A percentile compares a stretch with the other conserved stretches of the same genome.
Evolutionary conservation across 192 early-diverging fungal species (phyloP).

Genomic region (Mortierella alpina): DNA sequence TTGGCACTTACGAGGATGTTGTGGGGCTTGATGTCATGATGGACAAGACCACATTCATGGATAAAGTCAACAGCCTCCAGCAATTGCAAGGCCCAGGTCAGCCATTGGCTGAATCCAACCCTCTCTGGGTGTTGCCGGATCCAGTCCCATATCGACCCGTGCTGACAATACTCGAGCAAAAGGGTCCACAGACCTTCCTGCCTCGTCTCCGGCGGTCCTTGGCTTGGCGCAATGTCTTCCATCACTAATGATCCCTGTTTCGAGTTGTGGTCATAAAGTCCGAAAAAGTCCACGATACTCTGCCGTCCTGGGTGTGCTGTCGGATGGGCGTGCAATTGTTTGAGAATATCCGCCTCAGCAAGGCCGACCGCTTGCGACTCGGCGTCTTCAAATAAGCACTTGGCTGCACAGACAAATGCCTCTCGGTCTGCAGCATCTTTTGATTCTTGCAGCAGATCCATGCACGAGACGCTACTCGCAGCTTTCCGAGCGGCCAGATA

Average conservation of each 20-base stretch:
- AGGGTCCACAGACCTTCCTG: constrained; percentile 54
- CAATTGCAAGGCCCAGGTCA: constrained; percentile 67
- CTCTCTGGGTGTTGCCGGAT: constrained; percentile 55
- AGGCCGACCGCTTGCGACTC: constrained; percentile 40
- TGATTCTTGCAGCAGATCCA: constrained; percentile 22
- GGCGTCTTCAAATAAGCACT: constrained; percentile 29
- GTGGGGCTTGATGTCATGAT: constrained; percentile 72
- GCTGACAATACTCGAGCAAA: constrained; percentile 66
- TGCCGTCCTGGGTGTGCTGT: constrained; percentile 27
- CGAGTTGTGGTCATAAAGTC: constrained; percentile 22
- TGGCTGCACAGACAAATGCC: constrained; percentile 36
- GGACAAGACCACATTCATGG: constrained; percentile 60
- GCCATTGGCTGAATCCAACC: constrained; percentile 54
- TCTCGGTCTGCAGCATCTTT: not conserved
- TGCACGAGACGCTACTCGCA: constrained; percentile 14
- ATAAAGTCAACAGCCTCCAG: constrained; percentile 62
- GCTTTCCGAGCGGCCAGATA: constrained; percentile 17
- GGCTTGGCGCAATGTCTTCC: not conserved
- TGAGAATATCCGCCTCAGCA: constrained; percentile 30
- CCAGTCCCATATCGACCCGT: constrained; percentile 69
- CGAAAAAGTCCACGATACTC: constrained; percentile 31
- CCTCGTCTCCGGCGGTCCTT: not conserved
- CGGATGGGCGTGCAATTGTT: constrained; percentile 15
- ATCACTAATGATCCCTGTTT: not conserved
- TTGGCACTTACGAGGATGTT: constrained; percentile 60